Evolutionary conservation across 345 rosid genomes (phyloP).

Genomic region (Psidium friedrichsthalianum): DNA sequence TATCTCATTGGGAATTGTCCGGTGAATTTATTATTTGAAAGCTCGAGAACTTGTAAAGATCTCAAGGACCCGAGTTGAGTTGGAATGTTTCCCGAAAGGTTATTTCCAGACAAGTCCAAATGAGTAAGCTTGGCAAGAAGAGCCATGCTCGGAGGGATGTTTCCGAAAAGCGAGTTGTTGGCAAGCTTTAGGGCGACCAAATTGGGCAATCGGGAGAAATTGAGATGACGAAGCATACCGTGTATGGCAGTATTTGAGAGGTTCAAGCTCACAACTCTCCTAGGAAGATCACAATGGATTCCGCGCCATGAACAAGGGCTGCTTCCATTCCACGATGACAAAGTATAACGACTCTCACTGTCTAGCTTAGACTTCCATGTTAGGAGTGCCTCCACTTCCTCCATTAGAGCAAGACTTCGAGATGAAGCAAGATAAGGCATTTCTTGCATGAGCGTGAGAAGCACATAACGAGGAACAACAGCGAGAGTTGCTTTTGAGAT

Average conservation of each 20-base stretch:
- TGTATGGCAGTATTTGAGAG: background rate
- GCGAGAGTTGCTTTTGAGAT: background rate
- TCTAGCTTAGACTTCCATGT: too few relatives aligned
- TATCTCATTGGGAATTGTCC: too few relatives aligned
- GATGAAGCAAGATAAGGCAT: too few relatives aligned
- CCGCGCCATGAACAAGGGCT: slow-evolving; percentile 7
- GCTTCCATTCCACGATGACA: too few relatives aligned
- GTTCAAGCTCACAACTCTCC: background rate
- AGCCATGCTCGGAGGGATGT: slow-evolving; percentile 7
- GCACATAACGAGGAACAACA: too few relatives aligned
- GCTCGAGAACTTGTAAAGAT: too few relatives aligned
- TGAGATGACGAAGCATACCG: slow-evolving; percentile 6
- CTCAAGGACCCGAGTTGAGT: too few relatives aligned
- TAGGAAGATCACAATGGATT: background rate
- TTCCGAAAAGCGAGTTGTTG: slow-evolving; percentile 6
- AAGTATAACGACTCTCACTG: too few relatives aligned
- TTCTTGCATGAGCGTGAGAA: too few relatives aligned
- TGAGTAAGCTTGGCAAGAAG: slow-evolving; percentile 3
- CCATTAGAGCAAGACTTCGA: too few relatives aligned
- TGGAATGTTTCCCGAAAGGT: background rate
- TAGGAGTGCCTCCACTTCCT: too few relatives aligned
- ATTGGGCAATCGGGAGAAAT: slow-evolving; percentile 7
- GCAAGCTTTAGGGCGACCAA: background rate
- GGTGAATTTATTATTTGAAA: too few relatives aligned
- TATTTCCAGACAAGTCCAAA: slow-evolving; percentile 1